Conservation (phyloP, 2,329 filamentous ascomycete genomes). For the Xylaria hypoxylon region DNA sequence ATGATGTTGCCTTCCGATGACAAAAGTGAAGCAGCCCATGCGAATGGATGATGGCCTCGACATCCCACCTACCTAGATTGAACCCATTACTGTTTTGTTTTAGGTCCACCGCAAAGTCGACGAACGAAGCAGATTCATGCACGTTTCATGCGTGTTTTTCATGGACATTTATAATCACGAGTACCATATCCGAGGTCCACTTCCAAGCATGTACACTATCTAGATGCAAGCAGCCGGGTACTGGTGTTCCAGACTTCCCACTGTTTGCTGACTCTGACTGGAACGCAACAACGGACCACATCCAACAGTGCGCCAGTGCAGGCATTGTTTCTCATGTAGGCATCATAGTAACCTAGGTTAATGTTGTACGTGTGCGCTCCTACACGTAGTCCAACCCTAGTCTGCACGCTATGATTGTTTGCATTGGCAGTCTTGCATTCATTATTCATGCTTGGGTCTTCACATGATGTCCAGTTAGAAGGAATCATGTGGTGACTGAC, state of each 20-base stretch:
- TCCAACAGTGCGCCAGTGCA: conserved; percentile 2
- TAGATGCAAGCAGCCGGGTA: conserved; percentile 20
- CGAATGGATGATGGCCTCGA: neutral
- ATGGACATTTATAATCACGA: conserved; percentile 12
- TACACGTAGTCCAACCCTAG: conserved; percentile 16
- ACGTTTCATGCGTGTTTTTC: conserved; percentile 30
- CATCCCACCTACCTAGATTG: conserved; percentile 8
- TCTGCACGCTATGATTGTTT: conserved; percentile 16
- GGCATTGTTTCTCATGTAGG: neutral
- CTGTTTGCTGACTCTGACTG: conserved; percentile 2
- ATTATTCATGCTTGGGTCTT: conserved; percentile 4
- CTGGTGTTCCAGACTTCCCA: neutral
- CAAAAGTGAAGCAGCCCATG: neutral
- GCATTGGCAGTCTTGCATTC: conserved; percentile 12
- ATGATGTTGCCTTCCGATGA: neutral
- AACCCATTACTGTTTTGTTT: conserved; percentile 2
- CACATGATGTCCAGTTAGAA: conserved; percentile 7
- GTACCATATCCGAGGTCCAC: conserved; percentile 20
- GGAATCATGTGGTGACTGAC: conserved; percentile 10
- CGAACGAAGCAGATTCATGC: conserved; percentile 31
- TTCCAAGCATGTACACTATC: neutral
- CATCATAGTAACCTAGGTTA: no score
- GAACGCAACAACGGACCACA: conserved; percentile 9
- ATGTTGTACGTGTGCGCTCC: conserved; percentile 5
- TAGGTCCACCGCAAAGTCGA: conserved; percentile 11